A percentile compares a stretch with the other conserved stretches of the same genome.
These are phyloP conservation scores for Elongisporangium senticosum DNA, from an alignment of 352 stramenopile genomes.

Conservation along the genomic window DNA sequence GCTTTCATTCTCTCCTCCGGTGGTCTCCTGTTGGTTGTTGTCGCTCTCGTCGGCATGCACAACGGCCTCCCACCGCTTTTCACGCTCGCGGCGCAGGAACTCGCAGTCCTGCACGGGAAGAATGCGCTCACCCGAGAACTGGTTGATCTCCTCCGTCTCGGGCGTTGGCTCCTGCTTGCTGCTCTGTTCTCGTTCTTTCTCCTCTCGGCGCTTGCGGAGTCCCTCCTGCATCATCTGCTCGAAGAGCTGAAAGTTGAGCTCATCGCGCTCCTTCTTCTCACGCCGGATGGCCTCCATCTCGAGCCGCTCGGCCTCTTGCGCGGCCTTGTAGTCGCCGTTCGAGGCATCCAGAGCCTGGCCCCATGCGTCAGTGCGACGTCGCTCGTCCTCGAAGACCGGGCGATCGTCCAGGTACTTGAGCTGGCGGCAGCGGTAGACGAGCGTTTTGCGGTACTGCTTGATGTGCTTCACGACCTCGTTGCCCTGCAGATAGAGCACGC, in stretches of 20 bases:
- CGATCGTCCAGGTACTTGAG: conserved; percentile 81
- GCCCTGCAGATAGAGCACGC: conserved; percentile 78
- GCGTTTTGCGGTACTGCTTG: conserved; percentile 81
- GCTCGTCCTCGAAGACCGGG: conserved; percentile 84
- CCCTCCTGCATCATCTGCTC: conserved; percentile 84
- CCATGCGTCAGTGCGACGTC: conserved; percentile 78
- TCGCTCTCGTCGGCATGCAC: conserved; percentile 30
- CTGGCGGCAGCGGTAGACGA: conserved; percentile 68
- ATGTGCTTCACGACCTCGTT: conserved; percentile 87
- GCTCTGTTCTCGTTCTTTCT: conserved; percentile 24
- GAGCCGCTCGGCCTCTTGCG: conserved; percentile 74
- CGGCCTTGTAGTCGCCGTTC: conserved; percentile 71
- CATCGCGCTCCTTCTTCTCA: conserved; percentile 84
- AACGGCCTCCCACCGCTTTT: conserved; percentile 59
- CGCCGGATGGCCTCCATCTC: conserved; percentile 82
- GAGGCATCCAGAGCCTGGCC: conserved; percentile 54
- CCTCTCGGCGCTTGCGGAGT: conserved; percentile 41
- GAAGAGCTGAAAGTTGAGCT: conserved; percentile 83
- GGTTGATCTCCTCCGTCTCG: conserved; percentile 39
- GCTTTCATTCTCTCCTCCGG: neutral
- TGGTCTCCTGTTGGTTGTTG: conserved; percentile 8
- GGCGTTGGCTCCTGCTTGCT: conserved; percentile 10
- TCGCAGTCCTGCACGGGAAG: conserved; percentile 52
- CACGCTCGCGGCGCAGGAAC: conserved; percentile 51
- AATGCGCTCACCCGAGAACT: conserved; percentile 72